These are phyloP conservation scores for Alternaria brassicicola DNA, from an alignment of 2,329 filamentous ascomycete species.

Conservation along the genomic window DNA sequence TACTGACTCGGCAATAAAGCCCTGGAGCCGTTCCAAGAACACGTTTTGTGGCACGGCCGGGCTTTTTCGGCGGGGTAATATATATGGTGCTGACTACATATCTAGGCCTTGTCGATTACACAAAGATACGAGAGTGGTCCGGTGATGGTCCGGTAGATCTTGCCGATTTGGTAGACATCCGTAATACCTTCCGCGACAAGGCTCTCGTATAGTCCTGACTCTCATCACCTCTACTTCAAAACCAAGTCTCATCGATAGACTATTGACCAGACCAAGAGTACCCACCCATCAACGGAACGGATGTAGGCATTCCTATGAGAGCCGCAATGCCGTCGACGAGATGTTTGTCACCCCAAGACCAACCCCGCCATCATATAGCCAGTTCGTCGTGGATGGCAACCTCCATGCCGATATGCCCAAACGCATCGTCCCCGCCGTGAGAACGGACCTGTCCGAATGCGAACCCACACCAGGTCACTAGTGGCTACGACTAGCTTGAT, in stretches of 20 bases:
- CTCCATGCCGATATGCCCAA: neutral
- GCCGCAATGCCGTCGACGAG: neutral
- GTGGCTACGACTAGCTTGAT: neutral
- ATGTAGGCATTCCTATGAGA: neutral
- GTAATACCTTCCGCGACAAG: neutral
- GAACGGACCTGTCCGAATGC: neutral
- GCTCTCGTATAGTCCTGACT: neutral
- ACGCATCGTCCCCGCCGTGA: neutral
- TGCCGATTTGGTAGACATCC: neutral
- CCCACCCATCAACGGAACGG: neutral
- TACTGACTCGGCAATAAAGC: neutral
- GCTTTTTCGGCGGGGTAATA: constrained; percentile 2
- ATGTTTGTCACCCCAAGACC: neutral
- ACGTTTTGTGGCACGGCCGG: constrained; percentile 1
- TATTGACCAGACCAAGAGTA: neutral
- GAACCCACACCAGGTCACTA: neutral
- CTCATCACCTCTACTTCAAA: neutral
- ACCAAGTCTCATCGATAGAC: neutral
- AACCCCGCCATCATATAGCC: neutral
- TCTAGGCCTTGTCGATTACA: neutral
- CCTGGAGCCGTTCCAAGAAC: constrained; percentile 1
- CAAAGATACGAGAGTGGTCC: constrained; percentile 1
- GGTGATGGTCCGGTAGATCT: constrained; percentile 2
- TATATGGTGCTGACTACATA: neutral
- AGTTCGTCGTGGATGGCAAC: neutral